A percentile compares a stretch with the other conserved stretches of the same genome.
Conservation (phyloP, 1,284 basidiomycete species). For the Tilletiopsis washingtonensis region DNA sequence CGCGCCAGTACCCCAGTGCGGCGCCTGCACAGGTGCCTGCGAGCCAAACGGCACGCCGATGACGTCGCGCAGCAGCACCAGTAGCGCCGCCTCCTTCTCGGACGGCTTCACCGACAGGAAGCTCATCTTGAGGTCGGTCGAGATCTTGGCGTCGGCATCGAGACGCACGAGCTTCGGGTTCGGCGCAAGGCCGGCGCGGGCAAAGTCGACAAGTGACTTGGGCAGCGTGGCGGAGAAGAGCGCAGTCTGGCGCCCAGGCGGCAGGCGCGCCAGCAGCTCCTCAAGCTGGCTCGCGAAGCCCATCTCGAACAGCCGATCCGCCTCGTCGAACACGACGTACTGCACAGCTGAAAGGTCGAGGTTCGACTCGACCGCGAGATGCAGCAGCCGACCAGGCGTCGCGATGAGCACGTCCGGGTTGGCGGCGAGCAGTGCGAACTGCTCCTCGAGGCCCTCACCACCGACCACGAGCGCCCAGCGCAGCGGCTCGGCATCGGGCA, state of each 20-base stretch:
- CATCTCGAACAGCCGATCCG: constrained; percentile 94
- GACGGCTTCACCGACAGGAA: constrained; percentile 88
- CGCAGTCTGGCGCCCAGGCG: constrained; percentile 76
- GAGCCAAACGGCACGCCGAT: constrained; percentile 65
- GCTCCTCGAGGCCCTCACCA: constrained; percentile 89
- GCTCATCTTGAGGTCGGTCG: constrained; percentile 80
- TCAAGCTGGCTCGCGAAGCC: constrained; percentile 86
- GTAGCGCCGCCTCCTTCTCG: constrained; percentile 88
- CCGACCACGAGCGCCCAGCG: constrained; percentile 93
- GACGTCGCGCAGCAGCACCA: constrained; percentile 75
- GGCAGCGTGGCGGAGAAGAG: constrained; percentile 95
- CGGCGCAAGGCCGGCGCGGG: constrained; percentile 78
- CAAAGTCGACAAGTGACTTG: constrained; percentile 91
- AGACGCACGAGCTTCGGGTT: constrained; percentile 90
- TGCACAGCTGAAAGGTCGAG: constrained; percentile 79
- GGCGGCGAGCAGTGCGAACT: constrained; percentile 87
- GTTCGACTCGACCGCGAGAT: constrained; percentile 94
- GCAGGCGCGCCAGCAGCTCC: constrained; percentile 83
- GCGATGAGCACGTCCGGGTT: constrained; percentile 68
- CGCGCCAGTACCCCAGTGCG: not conserved
- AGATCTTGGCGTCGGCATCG: constrained; percentile 93
- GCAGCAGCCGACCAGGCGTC: constrained; percentile 91
- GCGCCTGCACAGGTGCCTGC: constrained; percentile 14
- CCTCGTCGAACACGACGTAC: constrained; percentile 95
- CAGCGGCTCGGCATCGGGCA: constrained; percentile 58